Percentiles rank a stretch among this genome's conserved stretches.
phyloP scores from a whole-genome alignment of 228 moss, liverwort and hornwort species.

The Sphagnum magellanicum region DNA sequence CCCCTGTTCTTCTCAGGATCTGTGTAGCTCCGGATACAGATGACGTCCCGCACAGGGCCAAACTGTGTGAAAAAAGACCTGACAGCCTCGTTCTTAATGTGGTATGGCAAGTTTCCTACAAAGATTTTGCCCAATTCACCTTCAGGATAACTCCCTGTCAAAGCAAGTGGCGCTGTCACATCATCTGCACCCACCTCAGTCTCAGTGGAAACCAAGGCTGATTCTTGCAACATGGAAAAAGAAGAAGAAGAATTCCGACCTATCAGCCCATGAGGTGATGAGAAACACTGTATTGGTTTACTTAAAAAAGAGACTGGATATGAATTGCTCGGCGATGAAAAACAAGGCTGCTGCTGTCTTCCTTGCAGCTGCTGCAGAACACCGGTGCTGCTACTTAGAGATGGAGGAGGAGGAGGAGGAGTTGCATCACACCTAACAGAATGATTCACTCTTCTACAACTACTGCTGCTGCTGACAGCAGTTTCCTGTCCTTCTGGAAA shows the following conservation, averaged over 20 bases:
- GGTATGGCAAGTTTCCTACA: constrained; percentile 57
- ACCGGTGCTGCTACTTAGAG: too few species aligned
- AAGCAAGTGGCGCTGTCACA: not conserved
- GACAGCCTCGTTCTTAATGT: constrained; percentile 40
- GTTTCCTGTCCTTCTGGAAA: too few species aligned
- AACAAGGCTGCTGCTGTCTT: too few species aligned
- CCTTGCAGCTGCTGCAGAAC: too few species aligned
- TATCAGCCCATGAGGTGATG: not conserved
- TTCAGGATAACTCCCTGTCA: not conserved
- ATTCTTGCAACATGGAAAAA: not conserved
- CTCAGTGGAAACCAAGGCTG: not conserved
- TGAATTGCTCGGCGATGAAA: too few species aligned
- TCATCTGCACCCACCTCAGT: not conserved
- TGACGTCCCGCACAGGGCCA: constrained; percentile 60
- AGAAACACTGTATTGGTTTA: not conserved
- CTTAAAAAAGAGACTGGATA: not conserved
- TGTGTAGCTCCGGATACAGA: constrained; percentile 58
- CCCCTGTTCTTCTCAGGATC: constrained; percentile 65
- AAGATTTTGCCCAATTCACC: constrained; percentile 64
- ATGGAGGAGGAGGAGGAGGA: too few species aligned
- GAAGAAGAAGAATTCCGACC: not conserved
- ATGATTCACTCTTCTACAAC: too few species aligned
- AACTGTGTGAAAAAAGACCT: constrained; percentile 49
- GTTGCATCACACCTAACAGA: too few species aligned
- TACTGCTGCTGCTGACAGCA: too few species aligned